phyloP scores from a whole-genome alignment of 176 grass and related monocot species.

The Triticum timopheevii region DNA sequence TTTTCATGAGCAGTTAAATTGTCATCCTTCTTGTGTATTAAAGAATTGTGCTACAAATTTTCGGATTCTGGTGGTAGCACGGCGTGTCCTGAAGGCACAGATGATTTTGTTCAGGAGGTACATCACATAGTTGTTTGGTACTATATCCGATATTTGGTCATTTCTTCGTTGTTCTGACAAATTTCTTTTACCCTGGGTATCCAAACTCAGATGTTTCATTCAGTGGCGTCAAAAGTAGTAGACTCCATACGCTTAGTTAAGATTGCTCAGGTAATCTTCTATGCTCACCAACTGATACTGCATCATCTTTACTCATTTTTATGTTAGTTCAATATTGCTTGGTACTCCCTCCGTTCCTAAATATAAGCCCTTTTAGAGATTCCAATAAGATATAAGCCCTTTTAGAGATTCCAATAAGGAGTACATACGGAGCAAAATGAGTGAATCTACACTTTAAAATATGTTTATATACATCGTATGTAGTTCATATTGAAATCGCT shows the following conservation, averaged over 20 bases:
- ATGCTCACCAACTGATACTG: not conserved
- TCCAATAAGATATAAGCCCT: no score
- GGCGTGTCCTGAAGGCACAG: constrained; percentile 43
- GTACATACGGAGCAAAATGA: no score
- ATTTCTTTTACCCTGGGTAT: constrained; percentile 26
- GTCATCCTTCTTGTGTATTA: constrained; percentile 80
- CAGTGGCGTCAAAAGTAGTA: constrained; percentile 60
- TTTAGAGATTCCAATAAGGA: no score
- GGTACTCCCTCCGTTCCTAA: not conserved
- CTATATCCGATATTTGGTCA: constrained; percentile 23
- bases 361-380: no score
- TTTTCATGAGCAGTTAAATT: constrained; percentile 75
- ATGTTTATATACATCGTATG: no score
- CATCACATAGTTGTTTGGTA: constrained; percentile 15
- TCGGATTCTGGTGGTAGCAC: constrained; percentile 30
- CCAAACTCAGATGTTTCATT: constrained; percentile 72
- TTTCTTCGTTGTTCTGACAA: constrained; percentile 39
- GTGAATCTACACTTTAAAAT: no score
- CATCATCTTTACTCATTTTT: constrained; percentile 23
- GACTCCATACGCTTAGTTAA: constrained; percentile 68
- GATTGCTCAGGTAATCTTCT: constrained; percentile 78
- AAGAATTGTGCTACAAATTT: constrained; percentile 78
- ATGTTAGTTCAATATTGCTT: constrained; percentile 7
- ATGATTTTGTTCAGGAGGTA: constrained; percentile 74
- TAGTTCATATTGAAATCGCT: no score